Base-by-base conservation (phyloP, 345 rosid species). In the Syzygium aqueum region DNA sequence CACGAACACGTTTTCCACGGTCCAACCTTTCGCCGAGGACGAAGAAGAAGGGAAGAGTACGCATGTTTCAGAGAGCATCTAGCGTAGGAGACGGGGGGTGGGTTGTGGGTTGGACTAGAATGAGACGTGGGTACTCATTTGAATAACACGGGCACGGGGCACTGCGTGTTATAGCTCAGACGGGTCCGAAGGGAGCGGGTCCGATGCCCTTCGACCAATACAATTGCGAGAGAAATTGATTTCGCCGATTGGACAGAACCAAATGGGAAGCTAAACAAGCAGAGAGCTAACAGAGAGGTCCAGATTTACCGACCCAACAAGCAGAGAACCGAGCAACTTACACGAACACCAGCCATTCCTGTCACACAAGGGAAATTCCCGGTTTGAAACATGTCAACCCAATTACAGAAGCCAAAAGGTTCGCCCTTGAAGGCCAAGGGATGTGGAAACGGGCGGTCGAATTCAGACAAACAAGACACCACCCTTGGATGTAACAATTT, bases 91-190 rank as follows among this genome's bases (percentile, higher is more conserved):
- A 37, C 8, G 49, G 13, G 80, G 46, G 13, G 80, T 2, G 37
- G 37, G 49, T 25, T 14, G 80, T 2, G 37, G 37, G 49, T 25
- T 14, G 15, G 82, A 73, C 22, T 37, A 5, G 80, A 19, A 10
- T 25, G 61, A 56, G 27, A 56, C 61, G 23, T 8, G 0, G 61
- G n/a, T 57, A 23, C 63, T 57, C 63, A 43, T 21, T 57, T 23
- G 10, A 11, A 23, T 1, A 10, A 73, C 8, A 9, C 14, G 0
- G 25, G 49, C 7, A 19, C 37, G 7, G 0, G 25, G 49, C 7
- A 9, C 37, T 9, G 80, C 25, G 19, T 1, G 6, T 16, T 16
- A 63, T 14, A 63, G 21, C 77, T 65, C 77, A 30, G 23, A 30
- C 22, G 11, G 22, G 40, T 5, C 15, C 40, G 40, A 65, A 30